These are phyloP conservation scores for Gastrolobium bilobum DNA, from an alignment of 306 rosid genomes.

Conservation along the genomic window DNA sequence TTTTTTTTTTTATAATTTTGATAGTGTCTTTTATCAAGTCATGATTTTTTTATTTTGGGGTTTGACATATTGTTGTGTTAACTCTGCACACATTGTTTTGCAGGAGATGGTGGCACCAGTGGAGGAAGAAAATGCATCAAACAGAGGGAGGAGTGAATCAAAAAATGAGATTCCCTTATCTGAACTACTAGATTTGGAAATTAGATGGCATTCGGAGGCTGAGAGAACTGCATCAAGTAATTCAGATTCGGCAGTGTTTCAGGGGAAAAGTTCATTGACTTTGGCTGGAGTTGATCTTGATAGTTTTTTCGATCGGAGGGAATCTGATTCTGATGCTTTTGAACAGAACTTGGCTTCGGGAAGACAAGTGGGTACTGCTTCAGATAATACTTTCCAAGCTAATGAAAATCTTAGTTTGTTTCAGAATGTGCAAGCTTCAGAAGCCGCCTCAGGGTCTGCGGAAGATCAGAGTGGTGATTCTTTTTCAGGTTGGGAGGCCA, in stretches of 20 bases:
- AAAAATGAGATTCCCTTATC: conserved; percentile 72
- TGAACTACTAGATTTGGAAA: conserved; percentile 79
- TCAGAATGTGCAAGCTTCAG: conserved; percentile 61
- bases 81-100: conserved; percentile 45
- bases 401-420: conserved; percentile 66
- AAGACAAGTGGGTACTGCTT: conserved; percentile 37
- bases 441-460: conserved; percentile 47
- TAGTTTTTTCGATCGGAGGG: conserved; percentile 62
- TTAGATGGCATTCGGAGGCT: conserved; percentile 74
- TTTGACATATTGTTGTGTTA: conserved; percentile 33
- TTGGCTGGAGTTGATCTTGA: conserved; percentile 71
- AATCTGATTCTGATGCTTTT: conserved; percentile 44
- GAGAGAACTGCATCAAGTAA: conserved; percentile 55
- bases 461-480: conserved; percentile 62
- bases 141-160: conserved; percentile 55
- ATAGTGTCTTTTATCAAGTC: conserved; percentile 5
- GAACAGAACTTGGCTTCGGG: conserved; percentile 47
- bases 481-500: conserved; percentile 80
- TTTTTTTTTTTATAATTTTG: background rate
- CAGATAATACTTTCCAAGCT: conserved; percentile 49
- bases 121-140: conserved; percentile 54
- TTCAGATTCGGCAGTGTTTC: conserved; percentile 50
- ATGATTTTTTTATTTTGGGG: background rate
- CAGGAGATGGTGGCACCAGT: conserved; percentile 75
- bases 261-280: conserved; percentile 56